Percentiles rank a stretch among this genome's conserved stretches.
Evolutionary conservation across 495 filamentous ascomycete genomes (phyloP).

Genomic region (Neurospora sp.): DNA sequence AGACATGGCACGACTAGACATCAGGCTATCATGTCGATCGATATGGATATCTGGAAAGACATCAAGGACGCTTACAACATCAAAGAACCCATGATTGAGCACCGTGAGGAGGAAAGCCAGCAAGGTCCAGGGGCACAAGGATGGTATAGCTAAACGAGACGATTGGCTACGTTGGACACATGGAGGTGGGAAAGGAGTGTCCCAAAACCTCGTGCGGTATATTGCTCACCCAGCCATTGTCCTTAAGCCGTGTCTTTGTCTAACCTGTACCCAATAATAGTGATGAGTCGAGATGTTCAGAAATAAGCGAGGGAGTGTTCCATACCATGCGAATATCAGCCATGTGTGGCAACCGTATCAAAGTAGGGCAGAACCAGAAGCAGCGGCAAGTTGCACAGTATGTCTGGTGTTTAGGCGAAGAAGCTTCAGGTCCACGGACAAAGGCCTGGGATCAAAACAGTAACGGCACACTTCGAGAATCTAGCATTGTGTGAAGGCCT

Average conservation of each 20-base stretch:
- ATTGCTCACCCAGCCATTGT: not conserved
- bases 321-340: not conserved
- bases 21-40: constrained; percentile 76
- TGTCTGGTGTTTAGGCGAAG: not conserved
- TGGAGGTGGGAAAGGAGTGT: not conserved
- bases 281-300: not conserved
- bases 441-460: not conserved
- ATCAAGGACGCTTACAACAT: constrained; percentile 66
- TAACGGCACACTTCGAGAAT: not conserved
- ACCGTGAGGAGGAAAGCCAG: constrained; percentile 52
- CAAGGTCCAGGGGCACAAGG: constrained; percentile 47
- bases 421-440: not conserved
- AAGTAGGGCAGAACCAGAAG: not conserved
- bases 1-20: constrained; percentile 48
- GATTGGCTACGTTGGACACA: not conserved
- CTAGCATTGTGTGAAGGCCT: not conserved
- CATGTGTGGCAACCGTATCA: not conserved
- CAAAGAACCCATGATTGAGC: constrained; percentile 68
- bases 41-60: constrained; percentile 71
- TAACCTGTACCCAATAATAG: not conserved
- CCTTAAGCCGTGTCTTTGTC: not conserved
- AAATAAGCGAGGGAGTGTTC: not conserved
- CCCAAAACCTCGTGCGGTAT: not conserved
- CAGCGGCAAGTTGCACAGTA: not conserved
- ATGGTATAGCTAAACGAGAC: constrained; percentile 57